phyloP scores from a whole-genome alignment of 2,329 filamentous ascomycete genomes.

The Anthostomella pinea region DNA sequence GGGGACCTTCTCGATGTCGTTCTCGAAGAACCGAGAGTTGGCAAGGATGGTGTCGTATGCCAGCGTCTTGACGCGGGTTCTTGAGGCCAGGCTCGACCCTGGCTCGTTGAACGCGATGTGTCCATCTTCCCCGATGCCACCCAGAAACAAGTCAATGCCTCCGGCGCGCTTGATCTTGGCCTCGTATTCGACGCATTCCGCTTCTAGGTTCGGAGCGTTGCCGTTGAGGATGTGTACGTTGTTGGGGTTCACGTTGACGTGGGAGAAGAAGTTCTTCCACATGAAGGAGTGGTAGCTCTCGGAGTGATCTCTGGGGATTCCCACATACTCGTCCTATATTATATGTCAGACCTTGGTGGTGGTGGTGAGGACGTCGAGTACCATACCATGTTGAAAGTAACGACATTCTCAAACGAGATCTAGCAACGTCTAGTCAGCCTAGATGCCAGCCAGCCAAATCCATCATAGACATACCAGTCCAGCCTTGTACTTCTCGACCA shows the following conservation, averaged over 20 bases:
- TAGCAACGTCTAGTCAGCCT: slow-evolving; percentile 42
- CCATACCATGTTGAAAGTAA: slow-evolving; percentile 86
- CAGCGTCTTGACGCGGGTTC: slow-evolving; percentile 81
- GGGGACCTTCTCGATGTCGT: slow-evolving; percentile 71
- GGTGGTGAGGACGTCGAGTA: no score
- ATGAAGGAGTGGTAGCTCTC: slow-evolving; percentile 90
- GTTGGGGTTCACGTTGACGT: slow-evolving; percentile 73
- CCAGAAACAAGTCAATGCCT: slow-evolving; percentile 82
- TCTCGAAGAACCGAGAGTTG: slow-evolving; percentile 80
- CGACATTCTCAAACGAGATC: slow-evolving; percentile 82
- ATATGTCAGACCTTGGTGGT: slow-evolving; percentile 7
- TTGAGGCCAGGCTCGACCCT: slow-evolving; percentile 71
- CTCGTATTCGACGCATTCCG: slow-evolving; percentile 78
- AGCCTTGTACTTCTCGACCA: slow-evolving; percentile 69
- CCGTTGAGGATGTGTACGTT: slow-evolving; percentile 85
- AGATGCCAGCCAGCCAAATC: no score
- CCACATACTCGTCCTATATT: slow-evolving; percentile 77
- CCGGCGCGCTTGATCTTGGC: slow-evolving; percentile 70
- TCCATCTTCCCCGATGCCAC: slow-evolving; percentile 80
- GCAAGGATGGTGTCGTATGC: slow-evolving; percentile 84
- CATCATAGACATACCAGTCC: slow-evolving; percentile 46
- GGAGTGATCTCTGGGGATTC: slow-evolving; percentile 76
- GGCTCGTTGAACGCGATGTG: slow-evolving; percentile 93
- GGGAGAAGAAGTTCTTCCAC: slow-evolving; percentile 90
- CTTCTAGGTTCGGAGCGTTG: slow-evolving; percentile 71